Percentiles rank a stretch among this genome's conserved stretches.
Evolutionary conservation across 257 asterid genomes (phyloP).

Genomic region (Solanum piurae): DNA sequence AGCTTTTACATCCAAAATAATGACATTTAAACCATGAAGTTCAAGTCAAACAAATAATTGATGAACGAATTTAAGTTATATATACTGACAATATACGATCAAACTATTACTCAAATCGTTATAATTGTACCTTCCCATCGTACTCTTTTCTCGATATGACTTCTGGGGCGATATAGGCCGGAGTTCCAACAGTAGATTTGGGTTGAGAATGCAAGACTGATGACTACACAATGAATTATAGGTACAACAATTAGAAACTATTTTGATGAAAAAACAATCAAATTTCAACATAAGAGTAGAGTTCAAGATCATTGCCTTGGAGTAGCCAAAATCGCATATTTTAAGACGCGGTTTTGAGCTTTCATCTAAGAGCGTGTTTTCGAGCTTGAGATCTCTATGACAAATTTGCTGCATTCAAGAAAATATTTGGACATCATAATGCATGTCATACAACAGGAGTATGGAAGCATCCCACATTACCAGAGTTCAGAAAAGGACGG

Average conservation of each 20-base stretch:
- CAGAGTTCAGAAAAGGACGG: neutral
- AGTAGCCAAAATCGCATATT: conserved; percentile 80
- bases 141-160: conserved; percentile 69
- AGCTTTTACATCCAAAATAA: conserved; percentile 21
- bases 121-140: conserved; percentile 60
- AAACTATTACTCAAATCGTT: neutral
- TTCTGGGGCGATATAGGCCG: conserved; percentile 89
- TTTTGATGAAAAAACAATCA: neutral
- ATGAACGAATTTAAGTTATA: neutral
- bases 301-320: conserved; percentile 30
- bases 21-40: neutral
- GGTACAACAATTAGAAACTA: neutral
- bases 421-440: neutral
- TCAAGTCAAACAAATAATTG: neutral
- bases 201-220: conserved; percentile 81
- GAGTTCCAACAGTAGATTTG: conserved; percentile 89
- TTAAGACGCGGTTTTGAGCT: conserved; percentile 60
- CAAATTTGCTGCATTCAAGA: conserved; percentile 55
- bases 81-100: neutral
- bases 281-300: neutral
- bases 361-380: conserved; percentile 63
- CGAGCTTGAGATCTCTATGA: conserved; percentile 80
- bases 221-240: conserved; percentile 29
- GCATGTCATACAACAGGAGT: neutral
- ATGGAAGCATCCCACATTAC: neutral